These are phyloP conservation scores for Euphorbia schlechtendalii DNA, from an alignment of 441 rosid genomes.

Conservation along the genomic window DNA sequence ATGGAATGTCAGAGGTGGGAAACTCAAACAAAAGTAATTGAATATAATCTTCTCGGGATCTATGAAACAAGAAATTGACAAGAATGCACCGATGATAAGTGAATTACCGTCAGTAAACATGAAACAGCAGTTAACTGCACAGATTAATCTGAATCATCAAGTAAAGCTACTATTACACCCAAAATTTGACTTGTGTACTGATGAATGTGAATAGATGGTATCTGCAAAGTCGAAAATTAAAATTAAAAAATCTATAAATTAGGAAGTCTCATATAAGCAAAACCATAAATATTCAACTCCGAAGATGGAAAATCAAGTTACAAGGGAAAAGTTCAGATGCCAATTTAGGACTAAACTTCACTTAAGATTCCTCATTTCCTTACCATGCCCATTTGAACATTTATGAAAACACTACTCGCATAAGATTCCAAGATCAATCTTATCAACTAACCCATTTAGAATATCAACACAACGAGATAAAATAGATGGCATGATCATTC, in stretches of 20 bases:
- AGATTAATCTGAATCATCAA: conserved; percentile 86
- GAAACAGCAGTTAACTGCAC: conserved; percentile 96
- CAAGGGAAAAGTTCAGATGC: background rate
- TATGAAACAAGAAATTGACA: conserved; percentile 6
- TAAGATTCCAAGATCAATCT: background rate
- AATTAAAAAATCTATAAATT: conserved; percentile 3
- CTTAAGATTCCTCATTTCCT: too few species aligned
- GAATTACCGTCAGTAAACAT: conserved; percentile 70
- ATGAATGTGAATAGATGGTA: conserved; percentile 71
- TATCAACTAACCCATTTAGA: background rate
- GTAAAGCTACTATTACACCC: conserved; percentile 83
- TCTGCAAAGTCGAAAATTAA: conserved; percentile 42
- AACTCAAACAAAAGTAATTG: background rate
- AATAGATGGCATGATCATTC: conserved; percentile 1
- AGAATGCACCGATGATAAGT: conserved; percentile 13
- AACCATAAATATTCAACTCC: background rate
- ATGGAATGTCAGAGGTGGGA: conserved; percentile 10
- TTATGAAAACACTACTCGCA: background rate
- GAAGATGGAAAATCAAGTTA: background rate
- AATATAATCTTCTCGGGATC: conserved; percentile 9
- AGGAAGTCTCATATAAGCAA: background rate
- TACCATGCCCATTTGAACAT: background rate
- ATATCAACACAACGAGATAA: background rate
- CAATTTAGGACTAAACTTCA: background rate
- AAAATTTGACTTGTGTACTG: conserved; percentile 82